phyloP scores from a whole-genome alignment of 2,329 filamentous ascomycete genomes.

The Neonectria faginata region DNA sequence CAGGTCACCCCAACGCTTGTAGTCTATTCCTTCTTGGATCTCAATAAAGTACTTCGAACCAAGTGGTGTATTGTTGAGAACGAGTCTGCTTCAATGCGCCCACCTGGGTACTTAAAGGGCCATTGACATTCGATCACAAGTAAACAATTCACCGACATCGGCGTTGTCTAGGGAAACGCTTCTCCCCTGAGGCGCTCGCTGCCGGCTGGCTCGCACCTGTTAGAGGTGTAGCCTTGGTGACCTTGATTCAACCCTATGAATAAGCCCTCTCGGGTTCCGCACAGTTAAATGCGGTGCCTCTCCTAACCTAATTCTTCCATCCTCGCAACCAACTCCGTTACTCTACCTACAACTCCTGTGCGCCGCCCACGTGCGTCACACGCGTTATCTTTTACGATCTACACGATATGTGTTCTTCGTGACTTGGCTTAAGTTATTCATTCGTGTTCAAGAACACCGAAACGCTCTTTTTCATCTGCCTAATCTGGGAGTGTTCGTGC shows the following conservation, averaged over 20 bases:
- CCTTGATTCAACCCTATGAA: constrained; percentile 2
- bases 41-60: neutral
- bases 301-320: neutral
- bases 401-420: neutral
- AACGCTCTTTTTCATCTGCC: neutral
- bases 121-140: neutral
- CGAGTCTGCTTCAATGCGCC: neutral
- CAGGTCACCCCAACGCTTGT: no score
- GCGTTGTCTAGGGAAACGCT: neutral
- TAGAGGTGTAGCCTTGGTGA: neutral
- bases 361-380: neutral
- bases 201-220: constrained; percentile 11
- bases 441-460: neutral
- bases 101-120: neutral
- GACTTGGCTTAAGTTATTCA: constrained; percentile 1
- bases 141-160: neutral
- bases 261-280: neutral
- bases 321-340: neutral
- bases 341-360: neutral
- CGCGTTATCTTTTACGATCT: constrained; percentile 1
- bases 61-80: neutral
- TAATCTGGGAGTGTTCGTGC: neutral
- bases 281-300: neutral
- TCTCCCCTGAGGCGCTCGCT: neutral
- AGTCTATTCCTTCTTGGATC: no score